Evolutionary conservation across 305 asterid genomes (phyloP).

Genomic region (Andrographis paniculata): DNA sequence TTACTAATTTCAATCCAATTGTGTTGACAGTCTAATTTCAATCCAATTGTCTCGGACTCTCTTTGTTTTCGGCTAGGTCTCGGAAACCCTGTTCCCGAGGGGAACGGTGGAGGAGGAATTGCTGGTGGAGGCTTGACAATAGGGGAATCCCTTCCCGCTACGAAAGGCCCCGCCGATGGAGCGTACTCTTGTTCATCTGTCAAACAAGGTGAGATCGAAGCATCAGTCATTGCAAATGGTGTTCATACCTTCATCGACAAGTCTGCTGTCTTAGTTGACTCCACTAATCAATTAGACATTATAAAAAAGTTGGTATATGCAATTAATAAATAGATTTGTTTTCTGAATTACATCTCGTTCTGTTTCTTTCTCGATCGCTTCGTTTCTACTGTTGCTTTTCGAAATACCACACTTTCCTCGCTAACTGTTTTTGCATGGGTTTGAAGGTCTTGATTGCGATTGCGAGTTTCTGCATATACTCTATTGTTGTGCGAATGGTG

Average conservation of each 20-base stretch:
- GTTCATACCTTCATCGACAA: slow-evolving; percentile 81
- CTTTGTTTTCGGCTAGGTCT: too few relatives aligned
- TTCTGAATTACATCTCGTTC: neutral
- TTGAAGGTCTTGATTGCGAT: slow-evolving; percentile 73
- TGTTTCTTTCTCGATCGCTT: neutral
- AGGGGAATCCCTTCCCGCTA: slow-evolving; percentile 72
- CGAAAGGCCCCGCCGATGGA: slow-evolving; percentile 62
- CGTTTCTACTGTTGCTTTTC: slow-evolving; percentile 4
- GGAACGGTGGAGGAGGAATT: too few relatives aligned
- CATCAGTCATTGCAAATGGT: slow-evolving; percentile 71
- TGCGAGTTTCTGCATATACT: slow-evolving; percentile 80
- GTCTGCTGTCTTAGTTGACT: slow-evolving; percentile 78
- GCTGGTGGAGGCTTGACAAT: too few relatives aligned
- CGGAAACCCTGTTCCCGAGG: too few relatives aligned
- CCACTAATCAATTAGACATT: slow-evolving; percentile 70
- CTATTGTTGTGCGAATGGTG: slow-evolving; percentile 75
- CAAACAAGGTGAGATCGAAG: slow-evolving; percentile 84
- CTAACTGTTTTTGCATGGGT: slow-evolving; percentile 10
- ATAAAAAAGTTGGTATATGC: slow-evolving; percentile 60
- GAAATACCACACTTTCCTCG: slow-evolving; percentile 9
- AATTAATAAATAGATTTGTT: neutral
- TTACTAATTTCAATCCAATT: too few relatives aligned
- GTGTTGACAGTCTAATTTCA: too few relatives aligned
- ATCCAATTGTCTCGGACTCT: too few relatives aligned
- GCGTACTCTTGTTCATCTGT: slow-evolving; percentile 78